These are phyloP conservation scores for Spathaspora arborariae DNA, from an alignment of 805 yeast species.

Conservation along the genomic window DNA sequence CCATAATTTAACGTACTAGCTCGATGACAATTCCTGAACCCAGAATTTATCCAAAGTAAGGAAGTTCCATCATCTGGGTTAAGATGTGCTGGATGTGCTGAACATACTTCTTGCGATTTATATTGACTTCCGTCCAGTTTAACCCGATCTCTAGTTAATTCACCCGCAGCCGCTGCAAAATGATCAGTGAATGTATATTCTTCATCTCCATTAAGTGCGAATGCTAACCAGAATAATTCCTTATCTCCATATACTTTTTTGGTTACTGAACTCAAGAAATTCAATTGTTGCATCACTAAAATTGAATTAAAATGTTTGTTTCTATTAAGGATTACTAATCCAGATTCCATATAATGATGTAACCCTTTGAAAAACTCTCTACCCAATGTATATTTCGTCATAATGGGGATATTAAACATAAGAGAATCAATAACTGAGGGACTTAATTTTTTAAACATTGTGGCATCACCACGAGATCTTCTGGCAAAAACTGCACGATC, in stretches of 20 bases:
- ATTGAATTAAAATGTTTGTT: conserved; percentile 27
- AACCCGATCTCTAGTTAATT: conserved; percentile 18
- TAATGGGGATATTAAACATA: conserved; percentile 28
- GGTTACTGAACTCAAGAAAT: conserved; percentile 17
- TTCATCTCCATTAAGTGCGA: conserved; percentile 46
- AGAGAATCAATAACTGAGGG: conserved; percentile 29
- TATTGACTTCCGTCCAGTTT: conserved; percentile 13
- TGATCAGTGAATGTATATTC: conserved; percentile 46
- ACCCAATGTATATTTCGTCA: conserved; percentile 27
- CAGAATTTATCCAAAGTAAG: conserved; percentile 41
- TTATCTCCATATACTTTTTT: conserved; percentile 65
- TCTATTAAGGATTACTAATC: conserved; percentile 28
- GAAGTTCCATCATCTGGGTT: conserved; percentile 28
- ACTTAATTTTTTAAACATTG: conserved; percentile 43
- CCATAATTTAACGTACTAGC: conserved; percentile 14
- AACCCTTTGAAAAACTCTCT: conserved; percentile 27
- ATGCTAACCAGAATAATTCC: conserved; percentile 72
- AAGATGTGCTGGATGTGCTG: conserved; percentile 42
- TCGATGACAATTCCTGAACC: conserved; percentile 34
- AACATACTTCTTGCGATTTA: conserved; percentile 34
- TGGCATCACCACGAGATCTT: conserved; percentile 29
- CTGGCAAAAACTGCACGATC: conserved; percentile 26
- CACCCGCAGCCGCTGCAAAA: conserved; percentile 56
- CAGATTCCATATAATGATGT: conserved; percentile 40
- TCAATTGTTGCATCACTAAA: conserved; percentile 26